These are phyloP conservation scores for Trametes punicea DNA, from an alignment of 768 basidiomycete species.

Conservation along the genomic window DNA sequence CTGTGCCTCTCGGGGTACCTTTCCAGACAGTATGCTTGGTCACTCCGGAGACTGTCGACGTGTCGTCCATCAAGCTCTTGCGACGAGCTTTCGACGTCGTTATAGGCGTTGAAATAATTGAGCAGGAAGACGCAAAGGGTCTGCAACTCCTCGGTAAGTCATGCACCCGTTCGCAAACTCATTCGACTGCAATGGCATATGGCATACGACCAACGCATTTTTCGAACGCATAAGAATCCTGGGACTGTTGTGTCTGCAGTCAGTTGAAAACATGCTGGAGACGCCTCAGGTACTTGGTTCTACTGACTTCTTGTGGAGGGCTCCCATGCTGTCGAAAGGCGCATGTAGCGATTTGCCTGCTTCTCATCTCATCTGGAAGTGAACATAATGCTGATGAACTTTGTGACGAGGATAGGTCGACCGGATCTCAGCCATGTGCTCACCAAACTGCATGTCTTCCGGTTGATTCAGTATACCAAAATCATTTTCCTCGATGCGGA, in stretches of 20 bases:
- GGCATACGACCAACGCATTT: not conserved
- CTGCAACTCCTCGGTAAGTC: constrained; percentile 79
- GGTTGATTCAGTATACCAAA: constrained; percentile 82
- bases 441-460: constrained; percentile 95
- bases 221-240: too few relatives aligned
- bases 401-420: constrained; percentile 57
- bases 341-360: constrained; percentile 1
- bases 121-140: constrained; percentile 59
- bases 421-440: constrained; percentile 90
- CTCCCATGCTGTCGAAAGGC: not conserved
- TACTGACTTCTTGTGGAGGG: too few relatives aligned
- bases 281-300: too few relatives aligned
- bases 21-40: constrained; percentile 88
- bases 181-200: not conserved
- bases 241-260: too few relatives aligned
- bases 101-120: constrained; percentile 88
- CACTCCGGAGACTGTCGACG: constrained; percentile 90
- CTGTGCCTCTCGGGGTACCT: constrained; percentile 56
- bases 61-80: constrained; percentile 73
- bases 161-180: not conserved
- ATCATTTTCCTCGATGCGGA: constrained; percentile 92
- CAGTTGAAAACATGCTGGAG: too few relatives aligned
- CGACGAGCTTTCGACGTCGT: constrained; percentile 80
- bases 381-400: not conserved
- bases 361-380: not conserved